Conservation (phyloP, 2,329 filamentous ascomycete species). For the Colletotrichum lindemuthianum region DNA sequence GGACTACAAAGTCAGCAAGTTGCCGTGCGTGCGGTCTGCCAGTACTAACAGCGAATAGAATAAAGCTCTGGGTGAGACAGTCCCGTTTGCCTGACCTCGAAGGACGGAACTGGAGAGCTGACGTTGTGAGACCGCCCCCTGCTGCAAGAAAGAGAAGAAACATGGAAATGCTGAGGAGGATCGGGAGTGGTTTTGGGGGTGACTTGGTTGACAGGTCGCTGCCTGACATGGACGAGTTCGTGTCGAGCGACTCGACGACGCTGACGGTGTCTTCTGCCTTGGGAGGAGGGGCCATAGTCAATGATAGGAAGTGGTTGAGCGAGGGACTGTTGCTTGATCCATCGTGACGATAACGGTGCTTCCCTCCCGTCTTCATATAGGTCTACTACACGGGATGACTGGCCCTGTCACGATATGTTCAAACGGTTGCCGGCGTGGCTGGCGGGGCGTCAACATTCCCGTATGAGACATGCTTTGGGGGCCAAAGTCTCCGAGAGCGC, state of each 20-base stretch:
- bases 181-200: conserved; percentile 31
- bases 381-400: conserved; percentile 8
- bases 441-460: conserved; percentile 28
- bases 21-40: no score
- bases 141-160: conserved; percentile 33
- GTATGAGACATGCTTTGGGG: conserved; percentile 1
- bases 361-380: conserved; percentile 20
- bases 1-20: conserved; percentile 36
- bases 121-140: conserved; percentile 31
- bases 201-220: conserved; percentile 34
- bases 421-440: conserved; percentile 25
- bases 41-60: conserved; percentile 33
- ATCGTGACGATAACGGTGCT: not conserved
- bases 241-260: conserved; percentile 35
- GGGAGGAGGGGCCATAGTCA: conserved; percentile 23
- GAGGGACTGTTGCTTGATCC: not conserved
- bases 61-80: conserved; percentile 36
- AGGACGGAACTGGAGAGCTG: conserved; percentile 33
- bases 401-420: conserved; percentile 11
- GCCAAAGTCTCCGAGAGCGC: not conserved
- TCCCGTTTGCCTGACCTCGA: conserved; percentile 26
- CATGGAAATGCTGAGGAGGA: conserved; percentile 26
- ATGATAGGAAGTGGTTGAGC: not conserved
- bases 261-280: conserved; percentile 32
- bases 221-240: conserved; percentile 36